phyloP scores from a whole-genome alignment of 495 filamentous ascomycete genomes.

The Terfezia claveryi region DNA sequence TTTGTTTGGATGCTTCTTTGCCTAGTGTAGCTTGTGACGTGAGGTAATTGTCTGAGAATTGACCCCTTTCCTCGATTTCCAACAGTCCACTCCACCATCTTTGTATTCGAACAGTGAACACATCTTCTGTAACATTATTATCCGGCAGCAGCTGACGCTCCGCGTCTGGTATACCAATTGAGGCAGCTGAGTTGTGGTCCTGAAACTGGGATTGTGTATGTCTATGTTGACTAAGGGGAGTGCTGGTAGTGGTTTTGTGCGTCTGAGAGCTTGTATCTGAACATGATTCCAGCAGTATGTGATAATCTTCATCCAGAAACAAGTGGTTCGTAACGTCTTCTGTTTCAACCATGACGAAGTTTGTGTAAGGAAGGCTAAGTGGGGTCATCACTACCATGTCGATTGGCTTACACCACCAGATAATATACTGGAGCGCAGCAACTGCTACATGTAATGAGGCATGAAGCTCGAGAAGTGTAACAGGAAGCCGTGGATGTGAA shows the following conservation, averaged over 20 bases:
- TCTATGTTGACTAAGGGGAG: background rate
- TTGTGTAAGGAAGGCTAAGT: background rate
- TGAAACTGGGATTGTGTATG: too few relatives aligned
- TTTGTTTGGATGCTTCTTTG: background rate
- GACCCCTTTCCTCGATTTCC: background rate
- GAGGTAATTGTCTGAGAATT: background rate
- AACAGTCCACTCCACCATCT: background rate
- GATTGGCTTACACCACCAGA: constrained; percentile 6
- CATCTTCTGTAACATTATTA: background rate
- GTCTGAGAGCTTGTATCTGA: background rate
- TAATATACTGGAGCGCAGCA: constrained; percentile 1
- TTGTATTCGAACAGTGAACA: background rate
- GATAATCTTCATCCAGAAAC: background rate
- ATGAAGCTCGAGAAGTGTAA: constrained; percentile 5
- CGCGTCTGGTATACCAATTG: background rate
- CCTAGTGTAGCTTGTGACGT: background rate
- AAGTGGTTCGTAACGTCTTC: background rate
- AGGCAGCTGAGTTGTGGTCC: background rate
- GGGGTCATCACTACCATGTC: background rate
- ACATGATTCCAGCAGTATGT: background rate
- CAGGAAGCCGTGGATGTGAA: background rate
- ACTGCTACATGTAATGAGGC: constrained; percentile 3
- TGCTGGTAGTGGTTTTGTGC: background rate
- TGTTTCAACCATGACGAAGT: background rate
- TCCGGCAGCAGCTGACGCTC: background rate